These are phyloP conservation scores for Fraxinus paxiana DNA, from an alignment of 305 asterid genomes.

Conservation along the genomic window DNA sequence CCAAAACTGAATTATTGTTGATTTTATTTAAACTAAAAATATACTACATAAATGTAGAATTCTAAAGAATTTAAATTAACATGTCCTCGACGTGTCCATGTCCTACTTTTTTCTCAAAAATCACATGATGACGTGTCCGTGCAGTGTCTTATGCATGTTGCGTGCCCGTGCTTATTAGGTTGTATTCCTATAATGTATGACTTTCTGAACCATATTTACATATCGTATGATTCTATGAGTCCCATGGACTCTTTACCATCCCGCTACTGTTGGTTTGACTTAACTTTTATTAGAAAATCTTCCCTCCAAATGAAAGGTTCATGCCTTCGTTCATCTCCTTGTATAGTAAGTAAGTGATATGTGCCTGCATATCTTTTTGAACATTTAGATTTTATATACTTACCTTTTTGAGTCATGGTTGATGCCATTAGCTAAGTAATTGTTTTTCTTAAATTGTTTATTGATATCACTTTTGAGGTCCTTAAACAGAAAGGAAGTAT, in stretches of 20 bases:
- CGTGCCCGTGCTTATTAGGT: background rate
- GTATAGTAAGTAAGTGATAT: background rate
- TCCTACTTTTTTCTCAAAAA: background rate
- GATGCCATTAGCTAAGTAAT: background rate
- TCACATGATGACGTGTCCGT: background rate
- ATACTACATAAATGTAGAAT: background rate
- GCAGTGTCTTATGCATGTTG: background rate
- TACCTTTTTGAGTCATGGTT: background rate
- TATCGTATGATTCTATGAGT: background rate
- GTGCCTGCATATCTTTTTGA: background rate
- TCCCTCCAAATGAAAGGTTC: background rate
- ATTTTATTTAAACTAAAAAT: background rate
- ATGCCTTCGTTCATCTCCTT: background rate
- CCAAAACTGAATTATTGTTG: background rate
- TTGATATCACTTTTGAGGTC: background rate
- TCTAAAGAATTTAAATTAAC: background rate
- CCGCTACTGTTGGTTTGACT: background rate
- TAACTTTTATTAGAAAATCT: background rate
- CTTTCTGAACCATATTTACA: background rate
- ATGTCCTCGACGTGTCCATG: background rate
- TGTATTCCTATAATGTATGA: background rate
- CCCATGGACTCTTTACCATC: background rate
- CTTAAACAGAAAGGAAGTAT: background rate
- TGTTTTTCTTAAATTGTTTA: background rate
- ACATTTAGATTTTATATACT: background rate